These are phyloP conservation scores for Aspergillus bertholletiae DNA, from an alignment of 495 filamentous ascomycete genomes.

Conservation along the genomic window DNA sequence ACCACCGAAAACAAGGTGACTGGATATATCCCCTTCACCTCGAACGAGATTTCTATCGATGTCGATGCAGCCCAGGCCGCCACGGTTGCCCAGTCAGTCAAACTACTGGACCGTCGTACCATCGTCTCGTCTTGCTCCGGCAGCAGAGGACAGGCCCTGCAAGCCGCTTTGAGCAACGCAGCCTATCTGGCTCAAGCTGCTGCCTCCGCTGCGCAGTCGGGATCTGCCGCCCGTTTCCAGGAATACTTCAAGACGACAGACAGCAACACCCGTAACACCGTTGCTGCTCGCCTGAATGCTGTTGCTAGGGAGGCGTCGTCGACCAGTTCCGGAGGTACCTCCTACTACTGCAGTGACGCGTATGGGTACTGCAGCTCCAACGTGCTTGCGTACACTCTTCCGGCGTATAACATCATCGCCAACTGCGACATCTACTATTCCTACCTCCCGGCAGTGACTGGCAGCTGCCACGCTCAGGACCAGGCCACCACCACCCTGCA, in stretches of 20 bases:
- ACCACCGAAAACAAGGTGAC: conserved; percentile 42
- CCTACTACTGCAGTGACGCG: conserved; percentile 50
- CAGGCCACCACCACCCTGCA: conserved; percentile 58
- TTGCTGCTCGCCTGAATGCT: conserved; percentile 48
- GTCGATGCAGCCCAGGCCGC: conserved; percentile 51
- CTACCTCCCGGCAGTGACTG: conserved; percentile 39
- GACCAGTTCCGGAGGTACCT: conserved; percentile 37
- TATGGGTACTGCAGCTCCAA: conserved; percentile 47
- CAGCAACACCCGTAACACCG: conserved; percentile 36
- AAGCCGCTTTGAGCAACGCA: conserved; percentile 48
- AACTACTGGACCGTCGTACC: conserved; percentile 48
- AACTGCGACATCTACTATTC: conserved; percentile 57
- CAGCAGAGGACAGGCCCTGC: conserved; percentile 33
- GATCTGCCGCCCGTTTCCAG: conserved; percentile 46
- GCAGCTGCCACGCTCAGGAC: conserved; percentile 54
- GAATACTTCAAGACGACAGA: conserved; percentile 63
- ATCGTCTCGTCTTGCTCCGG: conserved; percentile 47
- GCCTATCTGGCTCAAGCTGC: conserved; percentile 50
- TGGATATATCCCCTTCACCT: conserved; percentile 39
- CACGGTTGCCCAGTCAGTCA: conserved; percentile 40
- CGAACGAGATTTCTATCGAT: conserved; percentile 44
- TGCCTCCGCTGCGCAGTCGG: conserved; percentile 46
- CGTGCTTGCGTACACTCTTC: conserved; percentile 56
- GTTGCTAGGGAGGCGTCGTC: conserved; percentile 50
- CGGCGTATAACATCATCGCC: conserved; percentile 46